Percentiles rank a stretch among this genome's conserved stretches.
Evolutionary conservation across 2,329 filamentous ascomycete genomes (phyloP).

Genomic region (Calonectria henricotiae): DNA sequence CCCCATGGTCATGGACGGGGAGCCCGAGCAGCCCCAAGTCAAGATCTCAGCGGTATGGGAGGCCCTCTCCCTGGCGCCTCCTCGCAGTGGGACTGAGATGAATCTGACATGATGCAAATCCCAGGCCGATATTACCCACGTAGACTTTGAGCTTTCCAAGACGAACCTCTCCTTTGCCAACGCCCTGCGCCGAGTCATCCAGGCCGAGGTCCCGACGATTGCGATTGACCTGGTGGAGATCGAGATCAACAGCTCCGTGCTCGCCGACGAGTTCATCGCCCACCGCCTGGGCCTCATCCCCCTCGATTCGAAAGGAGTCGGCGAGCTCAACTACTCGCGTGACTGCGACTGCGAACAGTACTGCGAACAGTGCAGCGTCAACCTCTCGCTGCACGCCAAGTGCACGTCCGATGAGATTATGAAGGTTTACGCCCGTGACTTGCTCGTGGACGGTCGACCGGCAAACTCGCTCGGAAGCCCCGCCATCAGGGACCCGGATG

Average conservation of each 20-base stretch:
- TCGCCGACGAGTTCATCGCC: conserved; percentile 95
- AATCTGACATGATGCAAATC: conserved; percentile 47
- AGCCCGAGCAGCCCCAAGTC: conserved; percentile 71
- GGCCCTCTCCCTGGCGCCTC: conserved; percentile 28
- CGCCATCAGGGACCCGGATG: conserved; percentile 87
- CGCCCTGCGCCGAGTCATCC: conserved; percentile 89
- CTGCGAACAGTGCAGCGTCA: conserved; percentile 93
- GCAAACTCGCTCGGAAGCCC: conserved; percentile 86
- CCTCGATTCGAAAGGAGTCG: conserved; percentile 86
- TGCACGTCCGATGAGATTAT: conserved; percentile 91
- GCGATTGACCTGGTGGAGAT: conserved; percentile 97
- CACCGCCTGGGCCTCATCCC: conserved; percentile 94
- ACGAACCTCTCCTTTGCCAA: conserved; percentile 95
- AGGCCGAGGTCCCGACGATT: conserved; percentile 94
- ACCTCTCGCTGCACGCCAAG: conserved; percentile 86
- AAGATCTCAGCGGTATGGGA: conserved; percentile 73
- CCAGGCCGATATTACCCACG: conserved; percentile 84
- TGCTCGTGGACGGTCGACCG: conserved; percentile 80
- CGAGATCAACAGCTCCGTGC: conserved; percentile 92
- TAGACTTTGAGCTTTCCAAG: conserved; percentile 93
- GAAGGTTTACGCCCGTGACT: conserved; percentile 93
- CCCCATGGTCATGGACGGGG: conserved; percentile 73
- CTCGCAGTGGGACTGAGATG: conserved; percentile 37
- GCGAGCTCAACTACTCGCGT: conserved; percentile 87
- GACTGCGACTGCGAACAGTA: conserved; percentile 98